phyloP scores from a whole-genome alignment of 2,329 filamentous ascomycete species.

The Ceratocystis harringtonii region DNA sequence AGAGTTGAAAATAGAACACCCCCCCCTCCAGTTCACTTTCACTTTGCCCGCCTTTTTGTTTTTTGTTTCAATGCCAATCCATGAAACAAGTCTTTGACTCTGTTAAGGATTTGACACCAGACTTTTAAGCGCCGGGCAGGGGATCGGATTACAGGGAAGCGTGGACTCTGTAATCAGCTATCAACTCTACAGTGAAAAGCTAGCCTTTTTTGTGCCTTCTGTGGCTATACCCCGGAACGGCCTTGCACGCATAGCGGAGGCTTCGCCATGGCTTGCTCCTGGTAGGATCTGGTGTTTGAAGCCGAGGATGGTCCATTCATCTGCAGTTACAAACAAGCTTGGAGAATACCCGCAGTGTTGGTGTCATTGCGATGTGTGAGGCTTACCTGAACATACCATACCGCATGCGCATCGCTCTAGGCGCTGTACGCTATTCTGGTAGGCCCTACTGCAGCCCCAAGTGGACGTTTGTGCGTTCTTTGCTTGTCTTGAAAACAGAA shows the following conservation, averaged over 20 bases:
- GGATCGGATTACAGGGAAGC: not conserved
- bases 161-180: not conserved
- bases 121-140: conserved; percentile 7
- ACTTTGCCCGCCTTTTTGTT: not conserved
- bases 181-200: too few relatives aligned
- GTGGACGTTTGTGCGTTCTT: not conserved
- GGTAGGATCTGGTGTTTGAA: too few relatives aligned
- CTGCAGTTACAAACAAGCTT: too few relatives aligned
- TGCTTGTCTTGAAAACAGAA: too few relatives aligned
- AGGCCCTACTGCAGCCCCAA: not conserved
- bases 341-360: not conserved
- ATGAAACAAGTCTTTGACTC: not conserved
- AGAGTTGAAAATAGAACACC: too few relatives aligned
- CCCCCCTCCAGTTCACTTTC: not conserved
- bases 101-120: not conserved
- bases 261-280: too few relatives aligned
- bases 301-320: too few relatives aligned
- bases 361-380: not conserved
- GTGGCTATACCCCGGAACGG: too few relatives aligned
- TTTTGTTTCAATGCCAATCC: not conserved
- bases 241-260: too few relatives aligned
- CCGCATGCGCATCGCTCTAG: not conserved
- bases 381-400: not conserved
- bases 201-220: too few relatives aligned
- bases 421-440: conserved; percentile 2